Conservation (phyloP, 2,329 filamentous ascomycete species). For the Fusarium sulawesiense region DNA sequence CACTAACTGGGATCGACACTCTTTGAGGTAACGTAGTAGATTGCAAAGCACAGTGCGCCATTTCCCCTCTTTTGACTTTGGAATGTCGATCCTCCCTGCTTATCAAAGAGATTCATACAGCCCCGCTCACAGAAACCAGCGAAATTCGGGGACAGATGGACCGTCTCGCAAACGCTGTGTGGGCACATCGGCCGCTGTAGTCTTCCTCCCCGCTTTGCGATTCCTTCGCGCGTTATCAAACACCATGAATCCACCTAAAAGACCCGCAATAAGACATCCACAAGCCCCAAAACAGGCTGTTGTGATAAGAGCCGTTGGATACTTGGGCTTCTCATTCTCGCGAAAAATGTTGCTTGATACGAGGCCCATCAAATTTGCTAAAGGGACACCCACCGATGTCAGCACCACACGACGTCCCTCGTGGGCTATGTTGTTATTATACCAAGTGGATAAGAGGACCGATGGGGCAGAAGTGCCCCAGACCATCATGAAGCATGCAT, state of each 20-base stretch:
- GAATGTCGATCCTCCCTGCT: background rate
- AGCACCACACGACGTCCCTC: background rate
- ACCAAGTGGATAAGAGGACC: slow-evolving; percentile 10
- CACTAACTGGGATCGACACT: background rate
- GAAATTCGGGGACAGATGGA: slow-evolving; percentile 17
- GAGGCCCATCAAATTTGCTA: slow-evolving; percentile 57
- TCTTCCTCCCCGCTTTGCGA: slow-evolving; percentile 11
- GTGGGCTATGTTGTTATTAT: background rate
- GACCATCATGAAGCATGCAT: slow-evolving; percentile 24
- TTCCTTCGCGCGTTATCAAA: slow-evolving; percentile 54
- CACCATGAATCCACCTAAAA: slow-evolving; percentile 71
- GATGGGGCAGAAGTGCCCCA: slow-evolving; percentile 18
- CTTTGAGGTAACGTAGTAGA: slow-evolving; percentile 15
- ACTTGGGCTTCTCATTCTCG: slow-evolving; percentile 71
- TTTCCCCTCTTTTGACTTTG: background rate
- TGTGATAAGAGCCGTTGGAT: slow-evolving; percentile 72
- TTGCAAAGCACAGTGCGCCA: slow-evolving; percentile 8
- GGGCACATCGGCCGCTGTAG: slow-evolving; percentile 4
- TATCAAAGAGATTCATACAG: background rate
- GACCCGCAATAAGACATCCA: slow-evolving; percentile 66
- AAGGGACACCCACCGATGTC: background rate
- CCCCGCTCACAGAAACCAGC: slow-evolving; percentile 13
- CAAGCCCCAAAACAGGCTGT: slow-evolving; percentile 72
- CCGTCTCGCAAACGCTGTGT: slow-evolving; percentile 9
- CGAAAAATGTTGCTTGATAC: slow-evolving; percentile 77